Percentiles rank a stretch among this genome's conserved stretches.
These are phyloP conservation scores for Backusella circina DNA, from an alignment of 192 early-diverging fungal genomes.

Conservation along the genomic window DNA sequence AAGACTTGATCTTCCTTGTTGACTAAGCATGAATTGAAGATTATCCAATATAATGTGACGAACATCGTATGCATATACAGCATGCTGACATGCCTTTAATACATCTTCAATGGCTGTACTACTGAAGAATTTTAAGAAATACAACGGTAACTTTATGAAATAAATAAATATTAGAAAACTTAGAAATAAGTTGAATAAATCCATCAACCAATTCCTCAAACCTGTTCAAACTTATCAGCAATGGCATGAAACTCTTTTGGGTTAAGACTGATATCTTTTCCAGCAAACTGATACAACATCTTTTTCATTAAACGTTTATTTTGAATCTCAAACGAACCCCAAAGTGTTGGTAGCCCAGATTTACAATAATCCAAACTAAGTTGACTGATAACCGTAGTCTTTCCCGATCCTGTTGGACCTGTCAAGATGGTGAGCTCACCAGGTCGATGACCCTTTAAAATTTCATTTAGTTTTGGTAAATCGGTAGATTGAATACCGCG, in stretches of 20 bases:
- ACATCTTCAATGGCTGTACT: constrained; percentile 63
- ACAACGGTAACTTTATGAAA: constrained; percentile 63
- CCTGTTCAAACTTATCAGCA: constrained; percentile 63
- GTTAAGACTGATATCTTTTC: constrained; percentile 43
- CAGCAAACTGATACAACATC: constrained; percentile 66
- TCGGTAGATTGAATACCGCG: constrained; percentile 58
- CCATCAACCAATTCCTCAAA: too few species aligned
- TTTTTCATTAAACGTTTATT: constrained; percentile 62
- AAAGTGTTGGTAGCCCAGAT: constrained; percentile 65
- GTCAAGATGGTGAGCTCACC: constrained; percentile 70
- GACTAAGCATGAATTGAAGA: constrained; percentile 73
- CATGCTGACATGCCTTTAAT: constrained; percentile 62
- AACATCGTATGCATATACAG: constrained; percentile 67
- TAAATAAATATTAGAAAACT: background rate
- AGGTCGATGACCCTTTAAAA: constrained; percentile 64
- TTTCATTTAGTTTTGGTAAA: constrained; percentile 57
- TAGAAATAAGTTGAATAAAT: too few species aligned
- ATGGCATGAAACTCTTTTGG: constrained; percentile 53
- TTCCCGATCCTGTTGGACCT: constrained; percentile 67
- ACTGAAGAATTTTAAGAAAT: constrained; percentile 73
- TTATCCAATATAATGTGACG: constrained; percentile 72
- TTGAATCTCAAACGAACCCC: constrained; percentile 79
- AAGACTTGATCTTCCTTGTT: constrained; percentile 48
- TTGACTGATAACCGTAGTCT: constrained; percentile 71
- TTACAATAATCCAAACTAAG: constrained; percentile 66